phyloP scores from a whole-genome alignment of 2,329 filamentous ascomycete genomes.

The Aspergillus clavatus region DNA sequence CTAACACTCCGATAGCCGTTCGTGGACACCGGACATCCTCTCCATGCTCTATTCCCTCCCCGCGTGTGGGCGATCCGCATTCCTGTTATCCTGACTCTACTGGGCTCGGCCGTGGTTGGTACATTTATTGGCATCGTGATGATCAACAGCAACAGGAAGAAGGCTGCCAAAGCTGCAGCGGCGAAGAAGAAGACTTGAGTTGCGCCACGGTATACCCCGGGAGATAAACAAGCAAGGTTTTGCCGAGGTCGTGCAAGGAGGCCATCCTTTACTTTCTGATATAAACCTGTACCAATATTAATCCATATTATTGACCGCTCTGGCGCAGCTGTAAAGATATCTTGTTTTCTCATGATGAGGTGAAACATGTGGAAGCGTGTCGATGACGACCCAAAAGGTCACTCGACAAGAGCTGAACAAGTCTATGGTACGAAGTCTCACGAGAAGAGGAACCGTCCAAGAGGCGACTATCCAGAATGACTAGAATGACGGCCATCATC shows the following conservation, averaged over 20 bases:
- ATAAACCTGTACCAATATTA: not conserved
- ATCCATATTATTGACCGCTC: not conserved
- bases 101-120: slow-evolving; percentile 88
- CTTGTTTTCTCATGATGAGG: not conserved
- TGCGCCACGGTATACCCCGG: not conserved
- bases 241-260: not conserved
- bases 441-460: not conserved
- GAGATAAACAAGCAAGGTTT: not conserved
- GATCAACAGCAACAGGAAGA: slow-evolving; percentile 98
- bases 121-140: slow-evolving; percentile 96
- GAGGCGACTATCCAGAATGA: too few relatives aligned
- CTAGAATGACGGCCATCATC: not conserved
- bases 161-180: slow-evolving; percentile 79
- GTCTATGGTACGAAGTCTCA: not conserved
- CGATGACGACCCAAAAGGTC: not conserved
- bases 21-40: slow-evolving; percentile 87
- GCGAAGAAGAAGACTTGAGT: slow-evolving; percentile 76
- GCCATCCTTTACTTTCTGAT: not conserved
- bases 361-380: not conserved
- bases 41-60: slow-evolving; percentile 92
- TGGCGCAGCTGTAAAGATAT: not conserved
- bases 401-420: not conserved
- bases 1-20: slow-evolving; percentile 64
- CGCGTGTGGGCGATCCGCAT: slow-evolving; percentile 99
- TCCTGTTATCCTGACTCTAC: slow-evolving; percentile 89